phyloP scores from a whole-genome alignment of 139 green algal species.

The Axilococcus clingmanii region DNA sequence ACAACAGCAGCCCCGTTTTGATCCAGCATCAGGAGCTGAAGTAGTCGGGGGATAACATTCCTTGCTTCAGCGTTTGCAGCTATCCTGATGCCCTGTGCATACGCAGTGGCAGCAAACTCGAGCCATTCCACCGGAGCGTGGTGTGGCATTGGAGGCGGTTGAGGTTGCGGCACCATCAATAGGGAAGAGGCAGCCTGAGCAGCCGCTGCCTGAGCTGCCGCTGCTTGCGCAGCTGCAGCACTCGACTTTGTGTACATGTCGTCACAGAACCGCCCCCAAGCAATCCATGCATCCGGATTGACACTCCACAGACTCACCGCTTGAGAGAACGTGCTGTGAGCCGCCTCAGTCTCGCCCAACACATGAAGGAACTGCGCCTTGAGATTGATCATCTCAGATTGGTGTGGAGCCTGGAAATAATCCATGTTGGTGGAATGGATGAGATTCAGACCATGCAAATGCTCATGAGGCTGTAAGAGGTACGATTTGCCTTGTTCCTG shows the following conservation, averaged over 20 bases:
- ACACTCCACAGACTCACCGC: conserved; percentile 66
- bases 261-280: conserved; percentile 87
- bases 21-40: conserved; percentile 83
- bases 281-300: conserved; percentile 77
- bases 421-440: conserved; percentile 92
- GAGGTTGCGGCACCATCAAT: too few relatives aligned
- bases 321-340: conserved; percentile 65
- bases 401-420: conserved; percentile 77
- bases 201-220: not conserved
- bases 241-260: conserved; percentile 26
- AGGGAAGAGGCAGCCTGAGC: too few relatives aligned
- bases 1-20: conserved; percentile 43
- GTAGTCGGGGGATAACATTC: conserved; percentile 64
- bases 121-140: conserved; percentile 38
- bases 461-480: conserved; percentile 35
- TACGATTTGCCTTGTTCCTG: conserved; percentile 45
- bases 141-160: too few relatives aligned
- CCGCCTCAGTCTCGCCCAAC: conserved; percentile 18
- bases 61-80: conserved; percentile 29
- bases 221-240: conserved; percentile 1
- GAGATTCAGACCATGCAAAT: conserved; percentile 73
- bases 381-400: conserved; percentile 89
- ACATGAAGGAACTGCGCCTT: conserved; percentile 62
- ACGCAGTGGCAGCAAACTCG: conserved; percentile 76
- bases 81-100: conserved; percentile 61